Percentiles rank a stretch among this genome's conserved stretches.
phyloP scores from a whole-genome alignment of 2,329 filamentous ascomycete species.

The Microcyclospora pomicola region DNA sequence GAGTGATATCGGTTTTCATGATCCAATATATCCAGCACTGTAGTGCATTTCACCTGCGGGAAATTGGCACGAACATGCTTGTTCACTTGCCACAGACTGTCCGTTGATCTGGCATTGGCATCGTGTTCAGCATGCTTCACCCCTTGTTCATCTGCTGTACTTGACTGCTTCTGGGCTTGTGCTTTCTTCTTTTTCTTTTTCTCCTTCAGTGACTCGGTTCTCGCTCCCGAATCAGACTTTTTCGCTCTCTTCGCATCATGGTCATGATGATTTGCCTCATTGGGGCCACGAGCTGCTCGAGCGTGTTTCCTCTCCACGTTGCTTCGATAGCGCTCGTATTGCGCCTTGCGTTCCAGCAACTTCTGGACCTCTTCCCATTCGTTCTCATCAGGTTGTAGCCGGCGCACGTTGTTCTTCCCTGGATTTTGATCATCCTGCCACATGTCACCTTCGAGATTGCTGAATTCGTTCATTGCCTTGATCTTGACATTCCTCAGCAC shows the following conservation, averaged over 20 bases:
- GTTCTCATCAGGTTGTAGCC: slow-evolving; percentile 26
- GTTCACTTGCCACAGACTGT: slow-evolving; percentile 9
- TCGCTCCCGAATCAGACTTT: too few species aligned
- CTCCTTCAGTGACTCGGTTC: slow-evolving; percentile 1
- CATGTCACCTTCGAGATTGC: slow-evolving; percentile 57
- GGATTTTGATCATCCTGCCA: slow-evolving; percentile 44
- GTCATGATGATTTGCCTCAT: slow-evolving; percentile 13
- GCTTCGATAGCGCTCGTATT: slow-evolving; percentile 38
- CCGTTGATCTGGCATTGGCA: background rate
- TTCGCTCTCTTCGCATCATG: background rate
- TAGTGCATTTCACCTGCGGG: slow-evolving; percentile 26
- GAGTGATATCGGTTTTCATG: slow-evolving; percentile 31
- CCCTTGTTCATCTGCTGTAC: background rate
- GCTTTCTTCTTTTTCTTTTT: slow-evolving; percentile 10
- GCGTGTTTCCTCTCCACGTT: slow-evolving; percentile 15
- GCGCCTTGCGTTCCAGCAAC: slow-evolving; percentile 48
- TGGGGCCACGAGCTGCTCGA: slow-evolving; percentile 16
- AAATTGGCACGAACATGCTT: slow-evolving; percentile 27
- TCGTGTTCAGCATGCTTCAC: background rate
- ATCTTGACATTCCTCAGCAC: slow-evolving; percentile 59
- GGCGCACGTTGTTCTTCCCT: slow-evolving; percentile 44
- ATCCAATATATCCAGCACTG: slow-evolving; percentile 37
- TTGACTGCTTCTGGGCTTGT: background rate
- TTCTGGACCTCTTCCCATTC: slow-evolving; percentile 37
- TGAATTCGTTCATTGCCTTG: slow-evolving; percentile 35